Percentiles rank a stretch among this genome's conserved stretches.
phyloP scores from a whole-genome alignment of 2,329 filamentous ascomycete genomes.

The Fusarium longipes region DNA sequence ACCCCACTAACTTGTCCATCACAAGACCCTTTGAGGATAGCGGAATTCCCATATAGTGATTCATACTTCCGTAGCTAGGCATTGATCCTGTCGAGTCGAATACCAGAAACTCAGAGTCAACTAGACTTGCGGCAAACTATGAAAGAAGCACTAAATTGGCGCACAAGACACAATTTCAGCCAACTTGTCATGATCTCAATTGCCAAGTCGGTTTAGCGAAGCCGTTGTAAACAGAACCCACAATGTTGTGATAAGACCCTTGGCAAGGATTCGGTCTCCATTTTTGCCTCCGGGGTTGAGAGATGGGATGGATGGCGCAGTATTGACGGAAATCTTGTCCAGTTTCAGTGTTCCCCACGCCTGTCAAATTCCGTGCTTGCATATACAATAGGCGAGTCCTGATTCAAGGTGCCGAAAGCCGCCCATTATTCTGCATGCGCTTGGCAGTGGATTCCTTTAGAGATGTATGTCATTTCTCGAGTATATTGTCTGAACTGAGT shows the following conservation, averaged over 20 bases:
- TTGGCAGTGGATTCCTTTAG: background rate
- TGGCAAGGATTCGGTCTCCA: background rate
- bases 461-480: background rate
- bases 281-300: background rate
- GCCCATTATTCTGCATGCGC: background rate
- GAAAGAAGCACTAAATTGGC: background rate
- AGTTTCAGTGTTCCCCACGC: too few relatives aligned
- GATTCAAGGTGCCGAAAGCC: background rate
- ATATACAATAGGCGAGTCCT: background rate
- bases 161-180: background rate
- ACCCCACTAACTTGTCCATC: background rate
- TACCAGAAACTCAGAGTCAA: background rate
- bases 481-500: background rate
- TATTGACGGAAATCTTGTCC: background rate
- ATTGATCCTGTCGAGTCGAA: background rate
- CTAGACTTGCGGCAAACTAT: background rate
- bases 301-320: too few relatives aligned
- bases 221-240: background rate
- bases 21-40: background rate
- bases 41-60: rapidly evolving
- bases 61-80: background rate
- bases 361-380: background rate
- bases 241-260: background rate
- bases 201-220: background rate
- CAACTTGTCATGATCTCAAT: background rate